Base-by-base conservation (phyloP, 306 rosid species). In the Astragalus glycyphyllos region DNA sequence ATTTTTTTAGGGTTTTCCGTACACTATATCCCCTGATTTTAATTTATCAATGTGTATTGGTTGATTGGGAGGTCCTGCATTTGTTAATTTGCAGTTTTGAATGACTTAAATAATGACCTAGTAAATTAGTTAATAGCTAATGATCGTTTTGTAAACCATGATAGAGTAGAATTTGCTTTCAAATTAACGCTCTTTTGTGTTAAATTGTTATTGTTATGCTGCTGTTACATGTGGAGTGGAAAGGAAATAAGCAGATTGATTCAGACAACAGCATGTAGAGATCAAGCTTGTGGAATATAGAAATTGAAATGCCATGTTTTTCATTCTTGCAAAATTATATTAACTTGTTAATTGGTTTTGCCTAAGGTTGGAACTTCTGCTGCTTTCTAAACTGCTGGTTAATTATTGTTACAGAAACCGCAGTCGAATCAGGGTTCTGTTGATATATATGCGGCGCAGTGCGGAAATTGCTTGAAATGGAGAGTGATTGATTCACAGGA, bases 401-500 rank as follows among this genome's bases (percentile, higher is more conserved):
- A 79, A 70, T 78, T 86, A 58, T 70, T 72, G 72, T 75, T 68
- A 59, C 85, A 82, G 91, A 84, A 80, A 65, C 2, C 79, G 6
- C 0, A 5, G 35, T 0, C 35, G 3, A 51, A 17, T 11, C 80
- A 66, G 48, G 80, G 88, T 42, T 86, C 95, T 7, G 63, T 91
- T 47, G 91, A 81, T 81, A 7, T 82, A 29, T 91, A 75, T 60
- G 97, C 97, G 9, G 96, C 82, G 0, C 96, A 95, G 42, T 95
- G 99, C 77, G 80, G 78, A 5, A 40, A 59, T 34, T 91, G 97
- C 90, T 31, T 66, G 58, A 95, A 91, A 81, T 91, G 99, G 99
- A 85, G 99, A 80, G 85, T 89, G 83, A 58, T 91, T 65, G 71
- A 82, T 47, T 75, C 93, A 0, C 83, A 75, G 76, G 96, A 89